Percentiles rank a stretch among this genome's conserved stretches.
Evolutionary conservation across 257 asterid species (phyloP).

Genomic region (Forsythia suspensa): DNA sequence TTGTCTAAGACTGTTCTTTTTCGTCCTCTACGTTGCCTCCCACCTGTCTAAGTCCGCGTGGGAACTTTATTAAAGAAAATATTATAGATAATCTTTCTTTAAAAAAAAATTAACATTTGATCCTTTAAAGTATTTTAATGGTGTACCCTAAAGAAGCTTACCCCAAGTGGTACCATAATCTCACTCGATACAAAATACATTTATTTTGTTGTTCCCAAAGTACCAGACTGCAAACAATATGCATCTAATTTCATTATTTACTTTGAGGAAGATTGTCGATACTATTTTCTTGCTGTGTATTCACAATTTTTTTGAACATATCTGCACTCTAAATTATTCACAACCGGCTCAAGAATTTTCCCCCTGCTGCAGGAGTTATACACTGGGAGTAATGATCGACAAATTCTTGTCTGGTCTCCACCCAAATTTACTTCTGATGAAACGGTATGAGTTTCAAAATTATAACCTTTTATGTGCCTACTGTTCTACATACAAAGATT

Average conservation of each 20-base stretch:
- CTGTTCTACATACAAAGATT: background rate
- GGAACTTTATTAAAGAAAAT: background rate
- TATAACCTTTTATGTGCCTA: background rate
- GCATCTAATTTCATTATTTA: too few relatives aligned
- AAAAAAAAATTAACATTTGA: background rate
- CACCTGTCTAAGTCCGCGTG: background rate
- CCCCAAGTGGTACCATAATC: background rate
- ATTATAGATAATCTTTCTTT: background rate
- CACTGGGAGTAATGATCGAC: constrained; percentile 75
- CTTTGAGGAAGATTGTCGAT: too few relatives aligned
- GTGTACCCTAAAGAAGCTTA: background rate
- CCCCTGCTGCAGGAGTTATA: constrained; percentile 60
- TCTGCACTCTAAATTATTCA: background rate
- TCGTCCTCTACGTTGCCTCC: background rate
- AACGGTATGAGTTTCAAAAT: constrained; percentile 40
- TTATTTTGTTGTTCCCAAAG: background rate
- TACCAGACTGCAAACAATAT: too few relatives aligned
- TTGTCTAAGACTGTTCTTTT: background rate
- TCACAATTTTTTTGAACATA: too few relatives aligned
- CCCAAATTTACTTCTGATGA: constrained; percentile 44
- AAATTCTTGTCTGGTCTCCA: constrained; percentile 96
- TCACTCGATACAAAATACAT: background rate
- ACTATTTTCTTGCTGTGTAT: too few relatives aligned
- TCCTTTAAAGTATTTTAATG: background rate
- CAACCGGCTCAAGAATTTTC: background rate